A percentile compares a stretch with the other conserved stretches of the same genome.
phyloP scores from a whole-genome alignment of 768 basidiomycete genomes.

The Macrolepiota albuminosa region DNA sequence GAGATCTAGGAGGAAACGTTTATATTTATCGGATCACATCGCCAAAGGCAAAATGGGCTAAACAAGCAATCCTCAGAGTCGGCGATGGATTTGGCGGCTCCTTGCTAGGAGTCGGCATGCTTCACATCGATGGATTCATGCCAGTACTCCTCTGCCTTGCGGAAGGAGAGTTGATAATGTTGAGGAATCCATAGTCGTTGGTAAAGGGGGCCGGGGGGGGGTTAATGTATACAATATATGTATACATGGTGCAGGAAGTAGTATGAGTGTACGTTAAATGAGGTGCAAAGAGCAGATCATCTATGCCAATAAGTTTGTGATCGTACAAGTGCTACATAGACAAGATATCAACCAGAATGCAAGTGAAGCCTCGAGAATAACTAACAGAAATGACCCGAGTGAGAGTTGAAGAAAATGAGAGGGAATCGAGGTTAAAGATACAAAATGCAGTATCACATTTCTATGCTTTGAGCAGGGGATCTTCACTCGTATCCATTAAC shows the following conservation, averaged over 20 bases:
- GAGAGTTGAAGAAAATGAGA: constrained; percentile 14
- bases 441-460: constrained; percentile 13
- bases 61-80: constrained; percentile 78
- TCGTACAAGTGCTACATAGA: constrained; percentile 25
- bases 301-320: constrained; percentile 19
- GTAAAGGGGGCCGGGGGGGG: not conserved
- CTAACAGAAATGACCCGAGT: constrained; percentile 15
- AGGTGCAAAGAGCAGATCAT: constrained; percentile 14
- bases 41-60: constrained; percentile 55
- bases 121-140: constrained; percentile 28
- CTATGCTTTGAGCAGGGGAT: constrained; percentile 37
- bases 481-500: constrained; percentile 62
- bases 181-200: constrained; percentile 27
- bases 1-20: constrained; percentile 71
- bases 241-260: constrained; percentile 5
- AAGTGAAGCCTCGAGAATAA: constrained; percentile 22
- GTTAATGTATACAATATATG: constrained; percentile 5
- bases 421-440: constrained; percentile 13
- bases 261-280: constrained; percentile 15
- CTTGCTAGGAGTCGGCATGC: constrained; percentile 67
- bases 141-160: constrained; percentile 64
- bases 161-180: constrained; percentile 68
- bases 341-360: constrained; percentile 23
- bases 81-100: constrained; percentile 68
- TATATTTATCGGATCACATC: constrained; percentile 74